Evolutionary conservation across 1,284 basidiomycete genomes (phyloP).

Genomic region (Ustilago nuda): DNA sequence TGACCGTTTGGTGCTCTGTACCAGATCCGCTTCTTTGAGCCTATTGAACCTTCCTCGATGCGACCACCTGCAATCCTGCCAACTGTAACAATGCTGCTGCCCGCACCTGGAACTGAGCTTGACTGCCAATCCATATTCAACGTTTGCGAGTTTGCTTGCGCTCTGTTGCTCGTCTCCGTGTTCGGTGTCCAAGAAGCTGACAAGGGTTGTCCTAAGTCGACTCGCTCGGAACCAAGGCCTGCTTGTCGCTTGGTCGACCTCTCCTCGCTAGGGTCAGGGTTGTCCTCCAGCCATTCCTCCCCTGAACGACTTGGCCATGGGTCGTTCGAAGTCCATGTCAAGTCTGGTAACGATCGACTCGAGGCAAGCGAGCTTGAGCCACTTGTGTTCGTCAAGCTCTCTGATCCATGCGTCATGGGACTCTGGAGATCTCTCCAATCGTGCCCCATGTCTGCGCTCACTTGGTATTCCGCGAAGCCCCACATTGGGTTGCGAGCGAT

Average conservation of each 20-base stretch:
- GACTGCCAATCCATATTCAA: background rate
- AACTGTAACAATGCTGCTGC: background rate
- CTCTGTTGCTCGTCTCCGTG: no score
- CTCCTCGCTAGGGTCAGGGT: background rate
- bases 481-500: constrained; percentile 20
- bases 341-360: constrained; percentile 17
- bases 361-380: constrained; percentile 15
- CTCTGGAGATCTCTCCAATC: background rate
- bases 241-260: background rate
- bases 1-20: constrained; percentile 46
- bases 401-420: background rate
- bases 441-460: background rate
- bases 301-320: constrained; percentile 10
- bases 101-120: background rate
- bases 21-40: constrained; percentile 41
- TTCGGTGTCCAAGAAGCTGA: background rate
- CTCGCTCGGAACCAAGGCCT: background rate
- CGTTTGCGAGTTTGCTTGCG: background rate
- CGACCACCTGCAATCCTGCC: constrained; percentile 7
- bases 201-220: background rate
- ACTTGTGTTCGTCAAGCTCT: background rate
- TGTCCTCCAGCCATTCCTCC: background rate
- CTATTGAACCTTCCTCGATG: constrained; percentile 38
- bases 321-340: constrained; percentile 11
- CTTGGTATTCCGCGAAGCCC: background rate